Conservation (phyloP, 164 flowering plant genomes). For the Umbilicus rupestris region DNA sequence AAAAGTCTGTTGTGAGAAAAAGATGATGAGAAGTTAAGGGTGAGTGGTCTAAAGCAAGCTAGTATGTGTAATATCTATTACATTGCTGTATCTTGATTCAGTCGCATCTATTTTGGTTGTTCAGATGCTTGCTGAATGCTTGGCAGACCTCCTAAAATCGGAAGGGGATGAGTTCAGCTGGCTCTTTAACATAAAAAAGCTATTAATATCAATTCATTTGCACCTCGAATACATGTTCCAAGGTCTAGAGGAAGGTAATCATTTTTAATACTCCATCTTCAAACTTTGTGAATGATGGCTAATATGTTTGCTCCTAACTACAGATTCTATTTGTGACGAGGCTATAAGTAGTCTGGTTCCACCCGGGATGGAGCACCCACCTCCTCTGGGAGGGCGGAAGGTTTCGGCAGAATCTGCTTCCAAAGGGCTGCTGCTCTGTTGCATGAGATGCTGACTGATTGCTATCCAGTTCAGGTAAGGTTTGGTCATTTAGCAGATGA, state of each 20-base stretch:
- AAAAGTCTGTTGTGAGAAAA: conserved; percentile 51
- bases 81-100: background rate
- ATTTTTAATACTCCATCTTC: background rate
- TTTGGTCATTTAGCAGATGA: background rate
- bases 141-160: conserved; percentile 73
- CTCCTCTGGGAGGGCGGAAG: conserved; percentile 17
- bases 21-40: conserved; percentile 41
- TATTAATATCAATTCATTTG: conserved; percentile 38
- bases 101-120: conserved; percentile 10
- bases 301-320: background rate
- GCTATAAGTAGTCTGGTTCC: conserved; percentile 5
- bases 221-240: conserved; percentile 53
- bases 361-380: background rate
- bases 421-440: conserved; percentile 45
- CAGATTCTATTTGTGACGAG: conserved; percentile 15
- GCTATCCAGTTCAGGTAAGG: conserved; percentile 65
- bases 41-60: conserved; percentile 19
- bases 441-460: conserved; percentile 53
- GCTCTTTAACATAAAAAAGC: conserved; percentile 65
- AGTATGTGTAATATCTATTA: background rate
- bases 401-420: conserved; percentile 38
- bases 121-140: conserved; percentile 60
- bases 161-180: conserved; percentile 78
- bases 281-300: background rate
- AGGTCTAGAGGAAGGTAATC: conserved; percentile 76